Evolutionary conservation across 305 asterid genomes (phyloP).

Genomic region (Fraxinus dipetala): DNA sequence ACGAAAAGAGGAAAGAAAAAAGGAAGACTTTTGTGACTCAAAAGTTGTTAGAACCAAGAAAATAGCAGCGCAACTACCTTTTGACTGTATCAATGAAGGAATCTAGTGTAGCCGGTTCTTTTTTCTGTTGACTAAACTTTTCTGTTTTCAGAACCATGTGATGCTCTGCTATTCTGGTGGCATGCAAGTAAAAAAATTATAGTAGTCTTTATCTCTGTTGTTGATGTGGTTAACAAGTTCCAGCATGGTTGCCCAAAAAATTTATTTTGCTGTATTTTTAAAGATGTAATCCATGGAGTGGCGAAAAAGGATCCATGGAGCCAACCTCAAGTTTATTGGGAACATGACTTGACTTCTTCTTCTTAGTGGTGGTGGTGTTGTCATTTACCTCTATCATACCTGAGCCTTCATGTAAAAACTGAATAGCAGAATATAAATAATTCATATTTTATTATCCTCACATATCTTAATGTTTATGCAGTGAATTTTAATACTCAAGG

Average conservation of each 20-base stretch:
- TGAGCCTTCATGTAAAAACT: background rate
- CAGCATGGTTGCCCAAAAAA: background rate
- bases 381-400: background rate
- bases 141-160: background rate
- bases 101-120: background rate
- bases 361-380: background rate
- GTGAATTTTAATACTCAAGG: constrained; percentile 25
- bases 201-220: background rate
- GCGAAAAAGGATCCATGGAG: background rate
- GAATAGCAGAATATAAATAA: background rate
- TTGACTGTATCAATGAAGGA: background rate
- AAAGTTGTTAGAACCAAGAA: background rate
- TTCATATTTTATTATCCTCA: background rate
- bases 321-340: background rate
- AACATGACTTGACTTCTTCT: background rate
- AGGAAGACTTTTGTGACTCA: background rate
- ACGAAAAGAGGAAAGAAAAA: background rate
- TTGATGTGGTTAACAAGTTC: background rate
- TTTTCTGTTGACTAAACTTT: background rate
- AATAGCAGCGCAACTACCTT: background rate
- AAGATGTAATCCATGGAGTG: background rate
- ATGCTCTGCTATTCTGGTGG: background rate
- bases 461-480: constrained; percentile 24
- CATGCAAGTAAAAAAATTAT: background rate
- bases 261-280: background rate